Evolutionary conservation across 2,329 filamentous ascomycete genomes (phyloP).

Genomic region (Alternaria novae-zelandiae): DNA sequence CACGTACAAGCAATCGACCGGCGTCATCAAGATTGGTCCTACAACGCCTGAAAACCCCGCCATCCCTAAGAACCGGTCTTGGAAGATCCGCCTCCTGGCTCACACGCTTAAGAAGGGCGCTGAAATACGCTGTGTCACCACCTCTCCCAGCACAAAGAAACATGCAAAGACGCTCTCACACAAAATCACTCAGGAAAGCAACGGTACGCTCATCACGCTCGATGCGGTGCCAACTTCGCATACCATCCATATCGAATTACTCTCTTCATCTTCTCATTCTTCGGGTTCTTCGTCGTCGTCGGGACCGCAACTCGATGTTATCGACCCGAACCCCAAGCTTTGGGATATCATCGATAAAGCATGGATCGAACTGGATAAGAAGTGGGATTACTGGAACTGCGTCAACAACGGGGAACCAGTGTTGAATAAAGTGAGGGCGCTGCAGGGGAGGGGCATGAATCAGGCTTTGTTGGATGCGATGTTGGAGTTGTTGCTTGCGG

Average conservation of each 20-base stretch:
- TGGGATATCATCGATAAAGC: conserved; percentile 39
- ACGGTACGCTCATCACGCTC: conserved; percentile 37
- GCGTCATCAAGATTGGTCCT: conserved; percentile 45
- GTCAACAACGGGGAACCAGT: conserved; percentile 37
- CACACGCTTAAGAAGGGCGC: conserved; percentile 22
- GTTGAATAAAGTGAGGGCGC: conserved; percentile 35
- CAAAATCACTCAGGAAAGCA: conserved; percentile 21
- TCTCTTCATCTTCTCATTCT: conserved; percentile 31
- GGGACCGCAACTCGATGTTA: conserved; percentile 40
- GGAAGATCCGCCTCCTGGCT: conserved; percentile 43
- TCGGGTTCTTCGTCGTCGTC: conserved; percentile 1
- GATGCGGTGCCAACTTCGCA: conserved; percentile 28
- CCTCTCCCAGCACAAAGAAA: conserved; percentile 27
- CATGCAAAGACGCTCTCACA: conserved; percentile 30
- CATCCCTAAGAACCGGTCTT: conserved; percentile 38
- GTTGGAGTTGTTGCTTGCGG: conserved; percentile 44
- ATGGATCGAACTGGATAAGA: conserved; percentile 39
- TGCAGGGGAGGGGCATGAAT: conserved; percentile 37
- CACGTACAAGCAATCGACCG: conserved; percentile 47
- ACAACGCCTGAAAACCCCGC: conserved; percentile 31
- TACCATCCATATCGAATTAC: conserved; percentile 37
- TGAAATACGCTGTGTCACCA: conserved; percentile 37
- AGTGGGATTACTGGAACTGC: conserved; percentile 42
- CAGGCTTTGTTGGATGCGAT: conserved; percentile 41
- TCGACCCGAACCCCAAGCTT: conserved; percentile 39